These are phyloP conservation scores for Cladophialophora yegresii DNA, from an alignment of 2,329 filamentous ascomycete genomes.

Conservation along the genomic window DNA sequence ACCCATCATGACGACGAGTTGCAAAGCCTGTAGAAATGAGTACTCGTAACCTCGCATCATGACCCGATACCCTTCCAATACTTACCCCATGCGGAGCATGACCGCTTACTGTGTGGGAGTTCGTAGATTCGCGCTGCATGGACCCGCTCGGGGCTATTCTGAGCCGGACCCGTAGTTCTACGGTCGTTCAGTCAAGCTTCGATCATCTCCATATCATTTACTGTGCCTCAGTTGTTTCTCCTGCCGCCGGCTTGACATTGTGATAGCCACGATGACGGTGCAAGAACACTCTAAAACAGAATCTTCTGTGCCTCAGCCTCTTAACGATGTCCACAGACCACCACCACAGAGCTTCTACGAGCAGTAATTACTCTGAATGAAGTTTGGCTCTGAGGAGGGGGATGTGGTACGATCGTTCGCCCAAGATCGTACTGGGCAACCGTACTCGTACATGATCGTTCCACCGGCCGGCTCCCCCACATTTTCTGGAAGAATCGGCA, in stretches of 20 bases:
- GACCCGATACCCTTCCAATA: not conserved
- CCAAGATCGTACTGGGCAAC: too few relatives aligned
- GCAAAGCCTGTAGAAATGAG: not conserved
- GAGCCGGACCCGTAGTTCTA: conserved; percentile 2
- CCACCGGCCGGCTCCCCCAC: too few relatives aligned
- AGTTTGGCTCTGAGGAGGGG: not conserved
- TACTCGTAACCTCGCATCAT: not conserved
- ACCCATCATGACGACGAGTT: not conserved
- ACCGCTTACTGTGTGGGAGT: not conserved
- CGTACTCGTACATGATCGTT: not conserved
- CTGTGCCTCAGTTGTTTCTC: not conserved
- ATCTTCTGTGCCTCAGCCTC: not conserved
- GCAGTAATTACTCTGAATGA: not conserved
- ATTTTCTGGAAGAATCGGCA: not conserved
- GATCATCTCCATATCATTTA: not conserved
- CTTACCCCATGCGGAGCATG: not conserved
- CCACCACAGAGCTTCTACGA: too few relatives aligned
- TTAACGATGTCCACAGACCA: too few relatives aligned
- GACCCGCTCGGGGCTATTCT: conserved; percentile 6
- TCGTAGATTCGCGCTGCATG: not conserved
- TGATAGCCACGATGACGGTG: too few relatives aligned
- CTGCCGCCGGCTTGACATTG: not conserved
- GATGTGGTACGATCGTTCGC: not conserved
- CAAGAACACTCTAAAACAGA: not conserved
- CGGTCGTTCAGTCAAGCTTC: not conserved